Conservation (phyloP, 805 yeast species). For the Kuraishia cidri region DNA sequence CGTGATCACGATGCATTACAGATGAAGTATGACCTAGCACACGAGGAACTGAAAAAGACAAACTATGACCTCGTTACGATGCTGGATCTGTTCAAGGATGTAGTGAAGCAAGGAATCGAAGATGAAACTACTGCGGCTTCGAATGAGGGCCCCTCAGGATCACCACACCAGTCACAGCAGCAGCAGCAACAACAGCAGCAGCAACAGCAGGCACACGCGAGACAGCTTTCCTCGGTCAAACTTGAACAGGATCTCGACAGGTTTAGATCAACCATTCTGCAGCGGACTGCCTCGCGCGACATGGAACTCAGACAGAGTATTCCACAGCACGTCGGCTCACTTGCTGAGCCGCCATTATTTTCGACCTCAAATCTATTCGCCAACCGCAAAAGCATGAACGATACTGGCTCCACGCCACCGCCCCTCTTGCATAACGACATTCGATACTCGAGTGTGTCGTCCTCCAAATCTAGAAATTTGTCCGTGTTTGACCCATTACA, state of each 20-base stretch:
- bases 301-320: slow-evolving; percentile 3
- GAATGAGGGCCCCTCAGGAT: too few relatives aligned
- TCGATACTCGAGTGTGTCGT: slow-evolving; percentile 15
- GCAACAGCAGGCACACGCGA: background rate
- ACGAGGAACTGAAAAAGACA: slow-evolving; percentile 36
- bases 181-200: background rate
- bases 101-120: slow-evolving; percentile 14
- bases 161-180: too few relatives aligned
- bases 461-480: slow-evolving; percentile 23
- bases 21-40: slow-evolving; percentile 35
- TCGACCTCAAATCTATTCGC: slow-evolving; percentile 5
- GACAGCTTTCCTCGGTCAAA: background rate
- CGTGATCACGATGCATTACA: slow-evolving; percentile 33
- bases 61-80: slow-evolving; percentile 45
- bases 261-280: slow-evolving; percentile 16
- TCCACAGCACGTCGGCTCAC: slow-evolving; percentile 1
- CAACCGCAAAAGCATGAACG: background rate
- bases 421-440: slow-evolving; percentile 20
- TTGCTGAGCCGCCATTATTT: slow-evolving; percentile 4
- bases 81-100: slow-evolving; percentile 28
- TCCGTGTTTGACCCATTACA: slow-evolving; percentile 28
- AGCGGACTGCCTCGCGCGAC: slow-evolving; percentile 7
- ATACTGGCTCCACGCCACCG: background rate
- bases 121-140: slow-evolving; percentile 13
- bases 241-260: slow-evolving; percentile 13